A percentile compares a stretch with the other conserved stretches of the same genome.
These are phyloP conservation scores for Pleomassaria siparia DNA, from an alignment of 2,329 filamentous ascomycete species.

Conservation along the genomic window DNA sequence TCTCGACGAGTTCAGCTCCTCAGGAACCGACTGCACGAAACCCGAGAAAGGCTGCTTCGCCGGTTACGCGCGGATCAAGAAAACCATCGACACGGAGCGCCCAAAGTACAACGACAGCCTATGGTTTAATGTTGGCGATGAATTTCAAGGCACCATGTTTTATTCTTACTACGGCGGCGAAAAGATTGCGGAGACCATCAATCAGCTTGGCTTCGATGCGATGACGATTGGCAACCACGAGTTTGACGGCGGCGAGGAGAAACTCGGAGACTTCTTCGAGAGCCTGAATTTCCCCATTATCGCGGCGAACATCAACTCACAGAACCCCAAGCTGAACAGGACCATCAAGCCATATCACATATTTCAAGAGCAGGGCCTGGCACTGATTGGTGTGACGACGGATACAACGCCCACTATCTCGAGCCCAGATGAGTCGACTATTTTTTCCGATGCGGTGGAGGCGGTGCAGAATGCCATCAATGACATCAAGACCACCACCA, in stretches of 20 bases:
- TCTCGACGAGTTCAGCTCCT: slow-evolving; percentile 63
- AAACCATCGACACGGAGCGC: slow-evolving; percentile 59
- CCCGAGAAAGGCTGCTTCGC: slow-evolving; percentile 62
- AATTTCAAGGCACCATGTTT: slow-evolving; percentile 70
- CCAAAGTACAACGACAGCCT: slow-evolving; percentile 62
- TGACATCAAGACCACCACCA: slow-evolving; percentile 61
- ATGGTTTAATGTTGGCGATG: slow-evolving; percentile 67
- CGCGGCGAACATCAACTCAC: slow-evolving; percentile 64
- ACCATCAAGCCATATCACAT: slow-evolving; percentile 68
- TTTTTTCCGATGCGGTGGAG: slow-evolving; percentile 59
- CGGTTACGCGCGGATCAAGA: slow-evolving; percentile 66
- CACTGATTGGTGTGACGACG: slow-evolving; percentile 66
- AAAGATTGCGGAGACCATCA: slow-evolving; percentile 68
- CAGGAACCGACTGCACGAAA: slow-evolving; percentile 62
- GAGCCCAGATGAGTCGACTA: slow-evolving; percentile 59
- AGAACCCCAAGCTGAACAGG: slow-evolving; percentile 60
- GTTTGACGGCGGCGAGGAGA: slow-evolving; percentile 65
- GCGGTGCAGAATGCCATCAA: slow-evolving; percentile 64
- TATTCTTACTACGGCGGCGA: slow-evolving; percentile 67
- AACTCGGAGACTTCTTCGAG: slow-evolving; percentile 61
- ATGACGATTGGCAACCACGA: slow-evolving; percentile 71
- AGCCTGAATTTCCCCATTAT: slow-evolving; percentile 68
- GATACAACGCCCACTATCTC: slow-evolving; percentile 61
- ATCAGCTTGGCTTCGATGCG: slow-evolving; percentile 65
- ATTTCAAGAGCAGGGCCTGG: slow-evolving; percentile 62